These are phyloP conservation scores for Colletotrichum sp. DNA, from an alignment of 2,329 filamentous ascomycete species.

Conservation along the genomic window DNA sequence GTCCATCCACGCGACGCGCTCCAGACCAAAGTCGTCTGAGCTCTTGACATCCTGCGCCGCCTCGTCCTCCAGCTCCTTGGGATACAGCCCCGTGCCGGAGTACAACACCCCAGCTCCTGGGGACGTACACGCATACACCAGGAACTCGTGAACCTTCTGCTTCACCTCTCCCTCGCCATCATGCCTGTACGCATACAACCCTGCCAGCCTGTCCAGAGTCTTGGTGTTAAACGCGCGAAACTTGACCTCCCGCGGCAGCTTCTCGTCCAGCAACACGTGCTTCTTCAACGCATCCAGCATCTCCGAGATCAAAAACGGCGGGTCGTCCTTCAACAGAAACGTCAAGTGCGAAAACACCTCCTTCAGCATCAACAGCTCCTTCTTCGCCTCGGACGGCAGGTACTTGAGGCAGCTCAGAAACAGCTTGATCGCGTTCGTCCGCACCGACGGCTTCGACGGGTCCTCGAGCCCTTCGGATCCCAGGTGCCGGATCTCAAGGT, in stretches of 20 bases:
- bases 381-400: slow-evolving; percentile 77
- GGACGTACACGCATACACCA: slow-evolving; percentile 77
- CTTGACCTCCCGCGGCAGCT: slow-evolving; percentile 76
- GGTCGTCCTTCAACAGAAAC: slow-evolving; percentile 78
- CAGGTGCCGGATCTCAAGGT: slow-evolving; percentile 73
- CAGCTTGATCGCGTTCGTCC: slow-evolving; percentile 84
- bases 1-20: slow-evolving; percentile 73
- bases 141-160: slow-evolving; percentile 75
- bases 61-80: slow-evolving; percentile 67
- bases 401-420: slow-evolving; percentile 80
- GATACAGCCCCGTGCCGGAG: slow-evolving; percentile 84
- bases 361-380: slow-evolving; percentile 78
- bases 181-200: slow-evolving; percentile 70
- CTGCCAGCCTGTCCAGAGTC: slow-evolving; percentile 74
- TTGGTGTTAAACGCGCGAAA: slow-evolving; percentile 76
- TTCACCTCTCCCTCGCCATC: slow-evolving; percentile 58
- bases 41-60: slow-evolving; percentile 40
- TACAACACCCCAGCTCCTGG: slow-evolving; percentile 76
- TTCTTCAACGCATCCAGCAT: slow-evolving; percentile 74
- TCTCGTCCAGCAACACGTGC: slow-evolving; percentile 76
- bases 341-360: slow-evolving; percentile 86
- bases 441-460: slow-evolving; percentile 74
- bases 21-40: slow-evolving; percentile 67
- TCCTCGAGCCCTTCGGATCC: slow-evolving; percentile 63
- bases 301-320: slow-evolving; percentile 75